Evolutionary conservation across 116 monocot genomes (phyloP).

Genomic region (Trichopus zeylanicus): DNA sequence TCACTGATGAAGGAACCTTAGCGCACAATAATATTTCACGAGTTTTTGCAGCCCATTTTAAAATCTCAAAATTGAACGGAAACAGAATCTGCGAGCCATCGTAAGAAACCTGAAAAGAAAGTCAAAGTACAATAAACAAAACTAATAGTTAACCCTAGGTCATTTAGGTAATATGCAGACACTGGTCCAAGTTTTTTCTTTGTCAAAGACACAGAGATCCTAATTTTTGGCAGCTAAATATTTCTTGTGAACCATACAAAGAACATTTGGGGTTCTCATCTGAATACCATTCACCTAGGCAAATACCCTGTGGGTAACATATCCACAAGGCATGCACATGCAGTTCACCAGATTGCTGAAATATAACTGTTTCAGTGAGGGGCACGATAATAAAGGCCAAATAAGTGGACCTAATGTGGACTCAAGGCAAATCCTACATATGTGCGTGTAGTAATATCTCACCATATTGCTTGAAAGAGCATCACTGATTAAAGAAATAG

Average conservation of each 20-base stretch:
- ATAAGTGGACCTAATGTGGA: background rate
- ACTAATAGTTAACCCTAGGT: background rate
- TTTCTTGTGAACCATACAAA: background rate
- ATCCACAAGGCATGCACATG: background rate
- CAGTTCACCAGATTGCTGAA: background rate
- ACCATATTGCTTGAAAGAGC: slow-evolving; percentile 77
- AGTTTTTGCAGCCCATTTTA: slow-evolving; percentile 89
- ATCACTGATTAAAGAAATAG: slow-evolving; percentile 55
- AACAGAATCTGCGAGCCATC: slow-evolving; percentile 66
- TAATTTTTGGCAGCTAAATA: no score
- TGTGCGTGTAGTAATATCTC: slow-evolving; percentile 7
- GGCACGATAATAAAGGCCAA: background rate
- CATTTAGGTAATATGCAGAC: background rate
- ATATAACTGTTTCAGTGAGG: background rate
- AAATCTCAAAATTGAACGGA: slow-evolving; percentile 76
- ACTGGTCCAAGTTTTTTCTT: background rate
- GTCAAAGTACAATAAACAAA: background rate
- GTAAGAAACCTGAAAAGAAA: slow-evolving; percentile 54
- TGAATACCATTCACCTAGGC: no score
- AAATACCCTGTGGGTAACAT: background rate
- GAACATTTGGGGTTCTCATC: no score
- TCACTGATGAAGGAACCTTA: slow-evolving; percentile 71
- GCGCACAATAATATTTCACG: slow-evolving; percentile 61
- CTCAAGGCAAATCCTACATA: background rate
- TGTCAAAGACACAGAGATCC: no score